Evolutionary conservation across 495 filamentous ascomycete genomes (phyloP), one percentile per base, ranked within the genome.

Genomic region (Penicillium riverlandense): DNA sequence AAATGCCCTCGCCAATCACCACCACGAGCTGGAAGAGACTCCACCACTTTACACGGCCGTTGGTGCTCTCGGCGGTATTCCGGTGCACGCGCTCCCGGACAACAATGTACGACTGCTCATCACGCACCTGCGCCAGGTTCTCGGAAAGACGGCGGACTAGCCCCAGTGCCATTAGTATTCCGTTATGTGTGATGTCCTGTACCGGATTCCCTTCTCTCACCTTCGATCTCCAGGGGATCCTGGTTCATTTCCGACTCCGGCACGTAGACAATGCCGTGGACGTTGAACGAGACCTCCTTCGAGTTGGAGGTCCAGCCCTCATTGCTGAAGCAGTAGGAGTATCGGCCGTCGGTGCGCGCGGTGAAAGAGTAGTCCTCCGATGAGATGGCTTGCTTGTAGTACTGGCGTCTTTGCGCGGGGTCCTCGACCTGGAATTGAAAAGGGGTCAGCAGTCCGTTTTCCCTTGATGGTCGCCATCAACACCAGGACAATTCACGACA

Each of bases 261-360:
- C 34, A 98, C 88, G 67, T 97, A 97, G 50, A 98, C 94, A 50
- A 97, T 91, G 44, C 92, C 92, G 65, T 98, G 92, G 15, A 98
- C 92, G 64, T 98, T 97, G 76, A 98, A 98, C 35, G 88, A 92
- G 31, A 98, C 90, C 60, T 97, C 94, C 71, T 98, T 98, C 54
- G 80, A 89, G 58, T 82, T 85, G 27, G 87, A 87, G 39, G 82
- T 83, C 84, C 88, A 96, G 58, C 90, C 83, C 71, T 97, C 92
- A 62, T 98, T 98, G 66, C 90, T 95, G 77, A 98, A 98, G 79
- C 92, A 98, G 79, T 98, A 98, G 45, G 79, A 71, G 73, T 86
- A 95, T 65, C 85, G 86, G 45, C 92, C 92, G 65, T 98, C 92
- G 57, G 78, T 62, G 37, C 76, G 70, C 30, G 94, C 94, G 29